Percentiles rank a stretch among this genome's conserved stretches.
Evolutionary conservation across 2,329 filamentous ascomycete genomes (phyloP).

Genomic region (Nannizziopsis arthrosporioides): DNA sequence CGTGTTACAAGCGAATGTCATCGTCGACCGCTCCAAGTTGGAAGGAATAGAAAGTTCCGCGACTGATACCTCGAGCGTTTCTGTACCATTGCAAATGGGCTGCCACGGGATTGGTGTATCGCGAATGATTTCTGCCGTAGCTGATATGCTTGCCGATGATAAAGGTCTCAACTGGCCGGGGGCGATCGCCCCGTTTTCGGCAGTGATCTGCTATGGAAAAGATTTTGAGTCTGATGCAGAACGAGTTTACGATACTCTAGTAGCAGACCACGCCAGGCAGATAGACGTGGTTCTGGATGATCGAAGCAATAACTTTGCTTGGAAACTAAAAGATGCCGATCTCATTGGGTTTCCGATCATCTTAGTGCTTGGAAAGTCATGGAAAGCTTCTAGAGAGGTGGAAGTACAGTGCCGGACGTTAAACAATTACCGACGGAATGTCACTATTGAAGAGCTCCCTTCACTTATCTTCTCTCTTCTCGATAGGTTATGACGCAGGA

Average conservation of each 20-base stretch:
- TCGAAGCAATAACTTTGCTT: slow-evolving; percentile 54
- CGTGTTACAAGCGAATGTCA: slow-evolving; percentile 56
- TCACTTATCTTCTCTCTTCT: slow-evolving; percentile 40
- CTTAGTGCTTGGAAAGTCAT: slow-evolving; percentile 63
- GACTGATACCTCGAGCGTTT: background rate
- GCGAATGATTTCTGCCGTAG: slow-evolving; percentile 75
- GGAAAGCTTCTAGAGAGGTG: slow-evolving; percentile 46
- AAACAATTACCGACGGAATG: slow-evolving; percentile 45
- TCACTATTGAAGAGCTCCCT: slow-evolving; percentile 42
- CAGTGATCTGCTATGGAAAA: slow-evolving; percentile 48
- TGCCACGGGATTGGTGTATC: slow-evolving; percentile 94
- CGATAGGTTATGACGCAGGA: slow-evolving; percentile 37
- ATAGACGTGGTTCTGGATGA: slow-evolving; percentile 67
- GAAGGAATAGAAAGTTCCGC: background rate
- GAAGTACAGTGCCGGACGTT: slow-evolving; percentile 71
- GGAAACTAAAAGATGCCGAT: slow-evolving; percentile 87
- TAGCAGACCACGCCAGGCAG: slow-evolving; percentile 16
- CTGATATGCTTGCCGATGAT: slow-evolving; percentile 59
- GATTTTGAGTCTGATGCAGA: slow-evolving; percentile 40
- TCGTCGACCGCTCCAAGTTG: slow-evolving; percentile 28
- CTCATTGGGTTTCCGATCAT: slow-evolving; percentile 77
- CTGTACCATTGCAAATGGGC: slow-evolving; percentile 70
- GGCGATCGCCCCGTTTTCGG: slow-evolving; percentile 73
- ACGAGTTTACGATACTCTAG: slow-evolving; percentile 53
- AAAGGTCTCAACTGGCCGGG: slow-evolving; percentile 79